Evolutionary conservation across 2,329 filamentous ascomycete genomes (phyloP), one percentile per base, ranked within the genome.

Genomic region (Microsporum ferrugineum): DNA sequence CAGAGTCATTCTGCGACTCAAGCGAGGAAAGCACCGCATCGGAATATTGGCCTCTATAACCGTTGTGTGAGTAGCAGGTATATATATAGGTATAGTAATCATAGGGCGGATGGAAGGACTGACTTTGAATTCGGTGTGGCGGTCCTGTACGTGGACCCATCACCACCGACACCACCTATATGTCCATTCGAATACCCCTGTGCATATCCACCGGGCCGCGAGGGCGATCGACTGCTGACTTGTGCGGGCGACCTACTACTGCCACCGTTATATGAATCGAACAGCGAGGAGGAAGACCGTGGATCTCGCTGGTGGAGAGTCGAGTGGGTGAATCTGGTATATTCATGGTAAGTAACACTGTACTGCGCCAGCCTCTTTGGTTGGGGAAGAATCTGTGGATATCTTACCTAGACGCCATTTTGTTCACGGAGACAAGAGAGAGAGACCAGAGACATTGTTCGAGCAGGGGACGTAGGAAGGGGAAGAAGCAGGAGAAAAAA

Each of bases 1-100:
- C 87, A 62, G 84, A 81, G 68, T 96, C 91, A 71, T 97, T 97
- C 77, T 99, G 94, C 70, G 88, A 92, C 78, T 99, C 94, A 63
- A 99, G 82, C 76, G 95, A 91, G 72, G 89, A 90, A 59, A 99
- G 82, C 56, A 96, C 90, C 23, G 91, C 88, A 69, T 95, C 88
- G 71, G 88, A 92, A 74, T 97, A 97, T 73, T 96, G 91, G 12
- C 92, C 92, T 71, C 87, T 51, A 43, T 14, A 33, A 14, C 49
- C 17, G 3, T 31, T 23, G 23, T 45, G 8, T 55, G 49, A 17
- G 39, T 12, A 27, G 7, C 29, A 23, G 3, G 12, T 8, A 34
- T 33, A 17, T 17, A 5, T 34, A 10, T 23, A 12, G 12, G 14
- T 5, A 47, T 41, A n/a, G 27, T 43, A 51, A 41, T 5, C 23